Conservation (phyloP, 768 basidiomycete genomes). For the Phallus indusiatus region DNA sequence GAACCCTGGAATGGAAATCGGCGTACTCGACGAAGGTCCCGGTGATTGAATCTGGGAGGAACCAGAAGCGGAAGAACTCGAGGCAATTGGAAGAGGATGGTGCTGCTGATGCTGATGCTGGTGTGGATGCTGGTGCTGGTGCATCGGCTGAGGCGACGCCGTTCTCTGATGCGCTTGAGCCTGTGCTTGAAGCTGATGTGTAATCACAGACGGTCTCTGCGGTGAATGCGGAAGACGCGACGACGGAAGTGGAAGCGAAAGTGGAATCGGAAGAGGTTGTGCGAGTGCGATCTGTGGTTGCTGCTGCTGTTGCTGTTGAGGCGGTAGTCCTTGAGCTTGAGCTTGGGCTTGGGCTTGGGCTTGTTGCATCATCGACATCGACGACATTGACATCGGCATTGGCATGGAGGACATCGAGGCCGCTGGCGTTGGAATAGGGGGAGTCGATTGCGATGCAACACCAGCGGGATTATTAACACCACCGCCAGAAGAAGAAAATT, state of each 20-base stretch:
- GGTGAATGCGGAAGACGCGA: background rate
- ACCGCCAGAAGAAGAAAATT: background rate
- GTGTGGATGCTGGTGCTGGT: too few relatives aligned
- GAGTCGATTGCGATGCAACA: background rate
- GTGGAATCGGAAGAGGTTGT: too few relatives aligned
- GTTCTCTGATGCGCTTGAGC: too few relatives aligned
- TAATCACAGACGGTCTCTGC: constrained; percentile 3
- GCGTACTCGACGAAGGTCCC: constrained; percentile 3
- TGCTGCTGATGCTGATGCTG: too few relatives aligned
- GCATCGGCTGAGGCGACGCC: background rate
- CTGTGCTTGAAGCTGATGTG: background rate
- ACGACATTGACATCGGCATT: too few relatives aligned
- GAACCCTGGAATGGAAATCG: constrained; percentile 2
- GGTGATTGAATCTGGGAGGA: constrained; percentile 6
- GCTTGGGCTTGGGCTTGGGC: too few relatives aligned
- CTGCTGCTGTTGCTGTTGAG: background rate
- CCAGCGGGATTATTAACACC: background rate
- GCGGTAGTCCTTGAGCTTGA: too few relatives aligned
- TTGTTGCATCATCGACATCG: background rate
- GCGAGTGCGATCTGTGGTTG: too few relatives aligned
- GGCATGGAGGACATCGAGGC: too few relatives aligned
- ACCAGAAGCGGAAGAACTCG: background rate
- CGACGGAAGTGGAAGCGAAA: too few relatives aligned
- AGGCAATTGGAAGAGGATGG: too few relatives aligned
- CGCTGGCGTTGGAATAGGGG: background rate